A percentile compares a stretch with the other conserved stretches of the same genome.
Conservation (phyloP, 2,329 filamentous ascomycete genomes). For the Hyphodiscus sp. region DNA sequence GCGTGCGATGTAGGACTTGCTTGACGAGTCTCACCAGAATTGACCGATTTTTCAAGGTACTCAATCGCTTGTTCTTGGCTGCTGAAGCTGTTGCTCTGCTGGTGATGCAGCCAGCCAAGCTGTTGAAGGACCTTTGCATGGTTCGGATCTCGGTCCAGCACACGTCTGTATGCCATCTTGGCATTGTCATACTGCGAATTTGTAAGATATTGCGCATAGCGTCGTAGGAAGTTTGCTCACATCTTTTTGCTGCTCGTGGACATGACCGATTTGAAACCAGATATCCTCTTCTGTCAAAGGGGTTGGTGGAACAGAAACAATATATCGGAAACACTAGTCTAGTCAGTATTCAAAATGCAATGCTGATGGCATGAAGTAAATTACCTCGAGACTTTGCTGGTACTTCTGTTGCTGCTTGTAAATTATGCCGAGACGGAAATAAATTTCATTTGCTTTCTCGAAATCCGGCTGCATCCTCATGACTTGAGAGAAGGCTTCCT, state of each 20-base stretch:
- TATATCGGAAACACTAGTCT: slow-evolving; percentile 90
- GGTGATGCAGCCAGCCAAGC: slow-evolving; percentile 94
- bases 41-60: slow-evolving; percentile 93
- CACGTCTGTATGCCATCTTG: slow-evolving; percentile 85
- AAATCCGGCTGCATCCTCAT: slow-evolving; percentile 98
- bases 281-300: slow-evolving; percentile 96
- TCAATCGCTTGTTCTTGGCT: slow-evolving; percentile 96
- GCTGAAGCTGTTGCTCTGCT: slow-evolving; percentile 84
- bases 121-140: slow-evolving; percentile 98
- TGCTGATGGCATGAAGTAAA: slow-evolving; percentile 23
- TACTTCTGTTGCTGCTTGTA: slow-evolving; percentile 99
- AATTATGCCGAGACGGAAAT: slow-evolving; percentile 97
- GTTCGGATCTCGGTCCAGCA: slow-evolving; percentile 88
- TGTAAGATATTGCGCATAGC: slow-evolving; percentile 24
- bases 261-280: slow-evolving; percentile 99
- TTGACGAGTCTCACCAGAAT: slow-evolving; percentile 60
- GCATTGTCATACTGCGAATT: slow-evolving; percentile 74
- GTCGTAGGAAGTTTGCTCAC: slow-evolving; percentile 48
- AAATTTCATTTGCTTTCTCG: slow-evolving; percentile 98
- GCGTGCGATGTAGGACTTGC: slow-evolving; percentile 17
- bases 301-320: slow-evolving; percentile 84
- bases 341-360: slow-evolving; percentile 12
- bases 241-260: slow-evolving; percentile 98
- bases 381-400: slow-evolving; percentile 80
- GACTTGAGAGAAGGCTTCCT: slow-evolving; percentile 96